Base-by-base conservation (phyloP, 495 filamentous ascomycete genomes). In the Xeromyces bisporus region DNA sequence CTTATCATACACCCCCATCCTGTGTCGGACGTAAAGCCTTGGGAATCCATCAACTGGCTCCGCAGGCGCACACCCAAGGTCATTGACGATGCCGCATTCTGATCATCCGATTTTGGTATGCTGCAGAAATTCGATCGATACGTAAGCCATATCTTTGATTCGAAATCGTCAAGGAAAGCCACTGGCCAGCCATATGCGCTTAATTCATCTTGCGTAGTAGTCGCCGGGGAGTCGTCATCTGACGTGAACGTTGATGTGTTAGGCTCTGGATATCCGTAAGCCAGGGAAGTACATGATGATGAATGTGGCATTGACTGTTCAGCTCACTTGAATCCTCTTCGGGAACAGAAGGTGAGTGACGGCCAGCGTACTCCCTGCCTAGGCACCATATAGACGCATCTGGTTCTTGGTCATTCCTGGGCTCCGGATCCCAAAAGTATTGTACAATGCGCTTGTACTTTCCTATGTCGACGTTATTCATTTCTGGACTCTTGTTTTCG, bases 1-100 rank as follows among this genome's bases (percentile, higher is more conserved):
- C 91, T 66, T 40, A 99, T 96, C 91, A 99, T 99, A 46, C 91
- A 99, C 1, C 91, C 91, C 85, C 91, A 99, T 20, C 89, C 89
- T 0, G 81, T 82, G 53, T 99, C 91, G 2, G 81, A 87, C 13
- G 82, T 76, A 57, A 99, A 99, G 12, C 84, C 86, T 15, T 64
- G 63, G 16, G 80, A 66, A 33, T 89, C 82, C 16, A 72, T 69
- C 17, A 94, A 62, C 43, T 86, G 80, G 26, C 65, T 87, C 42
- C 82, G 71, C 35, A 96, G 53, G 21, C 82, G 76, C 47, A 93
- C 86, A 12, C 80, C 55, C 23, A 94, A 69, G n/a, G 82, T 85
- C 66, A 94, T 73, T 1, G 71, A 67, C n/a, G 75, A 63, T 2
- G 61, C 47, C 1, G 77, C 76, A 37, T 71, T 70, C 0, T 74